These are phyloP conservation scores for Barnettozyma californica DNA, from an alignment of 805 yeast genomes.

Conservation along the genomic window DNA sequence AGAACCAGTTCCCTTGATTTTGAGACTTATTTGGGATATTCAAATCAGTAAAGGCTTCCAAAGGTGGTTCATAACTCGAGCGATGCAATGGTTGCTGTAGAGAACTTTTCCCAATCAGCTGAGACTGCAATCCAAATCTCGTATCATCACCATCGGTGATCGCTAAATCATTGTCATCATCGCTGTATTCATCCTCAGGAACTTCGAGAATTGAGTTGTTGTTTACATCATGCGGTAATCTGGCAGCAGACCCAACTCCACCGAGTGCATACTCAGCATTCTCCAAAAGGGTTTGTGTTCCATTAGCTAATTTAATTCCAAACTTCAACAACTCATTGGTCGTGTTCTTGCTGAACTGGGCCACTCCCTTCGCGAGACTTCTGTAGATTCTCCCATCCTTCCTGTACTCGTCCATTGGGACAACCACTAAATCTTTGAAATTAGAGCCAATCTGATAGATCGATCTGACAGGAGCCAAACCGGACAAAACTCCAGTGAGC, in stretches of 20 bases:
- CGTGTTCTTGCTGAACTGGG: slow-evolving; percentile 68
- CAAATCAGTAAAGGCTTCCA: slow-evolving; percentile 24
- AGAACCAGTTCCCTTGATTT: background rate
- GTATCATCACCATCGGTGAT: slow-evolving; percentile 23
- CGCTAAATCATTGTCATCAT: slow-evolving; percentile 25
- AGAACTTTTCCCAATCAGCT: slow-evolving; percentile 23
- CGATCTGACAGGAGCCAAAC: slow-evolving; percentile 77
- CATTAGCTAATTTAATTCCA: slow-evolving; percentile 82
- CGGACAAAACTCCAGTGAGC: slow-evolving; percentile 73
- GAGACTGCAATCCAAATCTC: slow-evolving; percentile 12
- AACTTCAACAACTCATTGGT: slow-evolving; percentile 74
- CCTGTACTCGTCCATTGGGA: slow-evolving; percentile 69
- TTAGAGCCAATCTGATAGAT: slow-evolving; percentile 76
- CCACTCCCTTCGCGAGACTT: slow-evolving; percentile 71
- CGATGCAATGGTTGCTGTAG: slow-evolving; percentile 17
- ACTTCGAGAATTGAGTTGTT: slow-evolving; percentile 26
- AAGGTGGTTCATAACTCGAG: slow-evolving; percentile 23
- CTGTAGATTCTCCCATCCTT: slow-evolving; percentile 66
- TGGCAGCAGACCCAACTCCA: slow-evolving; percentile 58
- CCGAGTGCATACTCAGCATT: slow-evolving; percentile 75
- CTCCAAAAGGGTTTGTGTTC: slow-evolving; percentile 78
- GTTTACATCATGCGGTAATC: slow-evolving; percentile 25
- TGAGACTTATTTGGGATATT: slow-evolving; percentile 6
- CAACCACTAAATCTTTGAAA: slow-evolving; percentile 61
- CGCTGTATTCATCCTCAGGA: slow-evolving; percentile 32